These are phyloP conservation scores for Saccharomyces hybrid DNA, from an alignment of 1,139 yeast species.

Conservation along the genomic window DNA sequence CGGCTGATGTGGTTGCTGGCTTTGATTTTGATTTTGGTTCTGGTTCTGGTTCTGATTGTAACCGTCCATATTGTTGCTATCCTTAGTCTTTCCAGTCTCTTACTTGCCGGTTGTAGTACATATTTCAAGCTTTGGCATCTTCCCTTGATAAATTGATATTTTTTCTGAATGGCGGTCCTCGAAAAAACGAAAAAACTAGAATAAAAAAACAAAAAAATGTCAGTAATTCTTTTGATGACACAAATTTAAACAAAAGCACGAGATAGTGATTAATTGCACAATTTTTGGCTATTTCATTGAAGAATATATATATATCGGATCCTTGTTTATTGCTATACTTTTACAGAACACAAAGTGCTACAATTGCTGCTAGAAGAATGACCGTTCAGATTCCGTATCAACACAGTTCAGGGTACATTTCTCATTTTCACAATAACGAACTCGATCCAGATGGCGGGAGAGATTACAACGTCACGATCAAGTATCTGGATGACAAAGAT, in stretches of 20 bases:
- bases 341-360: background rate
- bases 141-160: background rate
- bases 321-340: background rate
- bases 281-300: no score
- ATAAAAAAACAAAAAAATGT: background rate
- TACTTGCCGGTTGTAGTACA: background rate
- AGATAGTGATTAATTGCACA: background rate
- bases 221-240: background rate
- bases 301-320: background rate
- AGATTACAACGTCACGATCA: background rate
- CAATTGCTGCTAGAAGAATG: background rate
- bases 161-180: background rate
- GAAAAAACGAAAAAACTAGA: background rate
- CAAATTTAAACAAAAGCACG: background rate
- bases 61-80: background rate
- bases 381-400: background rate
- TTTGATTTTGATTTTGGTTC: background rate
- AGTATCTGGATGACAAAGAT: background rate
- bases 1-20: conserved; percentile 1
- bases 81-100: background rate
- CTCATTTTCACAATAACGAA: background rate
- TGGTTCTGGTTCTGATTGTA: background rate
- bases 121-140: background rate
- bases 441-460: background rate
- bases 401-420: background rate